Evolutionary conservation across 208 protist genomes (phyloP).

Genomic region (Wallacemonas rigidus): DNA sequence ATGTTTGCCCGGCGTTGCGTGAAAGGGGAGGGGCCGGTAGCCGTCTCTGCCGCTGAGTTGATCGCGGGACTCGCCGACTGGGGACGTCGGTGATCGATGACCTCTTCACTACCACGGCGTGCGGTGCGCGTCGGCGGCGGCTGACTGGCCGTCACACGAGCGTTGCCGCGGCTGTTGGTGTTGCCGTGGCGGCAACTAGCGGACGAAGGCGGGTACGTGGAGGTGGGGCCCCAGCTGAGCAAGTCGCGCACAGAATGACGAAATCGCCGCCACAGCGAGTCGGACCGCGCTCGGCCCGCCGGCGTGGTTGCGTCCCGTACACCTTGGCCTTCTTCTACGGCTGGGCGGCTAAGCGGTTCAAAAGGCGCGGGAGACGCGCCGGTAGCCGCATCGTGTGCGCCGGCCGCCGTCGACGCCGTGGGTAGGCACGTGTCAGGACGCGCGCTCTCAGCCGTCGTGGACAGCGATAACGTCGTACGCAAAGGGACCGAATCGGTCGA

Average conservation of each 20-base stretch:
- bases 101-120: not conserved
- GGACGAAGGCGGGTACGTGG: not conserved
- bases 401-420: no score
- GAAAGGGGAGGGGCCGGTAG: not conserved
- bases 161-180: not conserved
- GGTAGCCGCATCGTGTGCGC: not conserved
- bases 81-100: no score
- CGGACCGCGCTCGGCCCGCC: not conserved
- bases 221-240: conserved; percentile 2
- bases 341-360: not conserved
- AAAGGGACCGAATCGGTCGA: no score
- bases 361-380: not conserved
- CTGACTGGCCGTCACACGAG: not conserved
- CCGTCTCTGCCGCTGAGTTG: no score
- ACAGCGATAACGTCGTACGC: no score
- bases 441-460: no score
- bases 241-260: conserved; percentile 3
- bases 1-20: conserved; percentile 5
- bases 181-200: not conserved
- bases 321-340: no score
- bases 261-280: conserved; percentile 12
- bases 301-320: no score
- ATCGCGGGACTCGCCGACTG: no score
- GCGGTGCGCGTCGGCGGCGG: not conserved
- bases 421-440: no score